Evolutionary conservation across 2,329 filamentous ascomycete species (phyloP).

Genomic region (Alternaria ventricosa): DNA sequence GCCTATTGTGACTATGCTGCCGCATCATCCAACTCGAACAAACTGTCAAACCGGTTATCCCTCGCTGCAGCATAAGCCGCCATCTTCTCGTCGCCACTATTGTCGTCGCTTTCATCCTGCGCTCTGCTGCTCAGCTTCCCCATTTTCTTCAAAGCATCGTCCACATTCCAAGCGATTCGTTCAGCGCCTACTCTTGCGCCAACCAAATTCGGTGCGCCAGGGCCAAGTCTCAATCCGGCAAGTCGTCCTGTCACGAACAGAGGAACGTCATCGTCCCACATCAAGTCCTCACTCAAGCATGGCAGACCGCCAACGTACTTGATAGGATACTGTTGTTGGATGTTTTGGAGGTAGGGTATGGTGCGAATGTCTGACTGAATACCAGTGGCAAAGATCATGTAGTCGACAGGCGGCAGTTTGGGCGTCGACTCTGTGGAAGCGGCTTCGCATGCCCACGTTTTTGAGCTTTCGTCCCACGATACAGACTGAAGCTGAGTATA

Average conservation of each 20-base stretch:
- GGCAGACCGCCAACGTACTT: constrained; percentile 70
- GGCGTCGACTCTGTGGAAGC: constrained; percentile 59
- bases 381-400: constrained; percentile 79
- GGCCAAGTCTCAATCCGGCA: constrained; percentile 71
- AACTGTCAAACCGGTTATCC: constrained; percentile 51
- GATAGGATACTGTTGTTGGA: constrained; percentile 67
- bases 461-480: constrained; percentile 55
- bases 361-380: constrained; percentile 67
- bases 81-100: constrained; percentile 30
- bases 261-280: constrained; percentile 76
- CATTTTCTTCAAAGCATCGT: constrained; percentile 58
- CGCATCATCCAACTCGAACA: constrained; percentile 21
- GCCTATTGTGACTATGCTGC: not conserved
- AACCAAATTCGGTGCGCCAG: constrained; percentile 75
- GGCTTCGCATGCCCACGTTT: constrained; percentile 42
- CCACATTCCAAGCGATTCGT: constrained; percentile 73
- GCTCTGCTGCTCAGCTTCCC: constrained; percentile 8
- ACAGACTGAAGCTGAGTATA: constrained; percentile 63
- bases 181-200: constrained; percentile 77
- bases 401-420: constrained; percentile 62
- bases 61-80: constrained; percentile 49
- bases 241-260: constrained; percentile 74
- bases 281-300: constrained; percentile 76
- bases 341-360: constrained; percentile 66
- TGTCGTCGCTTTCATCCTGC: constrained; percentile 1